Percentiles rank a stretch among this genome's conserved stretches.
Conservation (phyloP, 2,329 filamentous ascomycete species). For the Monosporascus cannonballus region DNA sequence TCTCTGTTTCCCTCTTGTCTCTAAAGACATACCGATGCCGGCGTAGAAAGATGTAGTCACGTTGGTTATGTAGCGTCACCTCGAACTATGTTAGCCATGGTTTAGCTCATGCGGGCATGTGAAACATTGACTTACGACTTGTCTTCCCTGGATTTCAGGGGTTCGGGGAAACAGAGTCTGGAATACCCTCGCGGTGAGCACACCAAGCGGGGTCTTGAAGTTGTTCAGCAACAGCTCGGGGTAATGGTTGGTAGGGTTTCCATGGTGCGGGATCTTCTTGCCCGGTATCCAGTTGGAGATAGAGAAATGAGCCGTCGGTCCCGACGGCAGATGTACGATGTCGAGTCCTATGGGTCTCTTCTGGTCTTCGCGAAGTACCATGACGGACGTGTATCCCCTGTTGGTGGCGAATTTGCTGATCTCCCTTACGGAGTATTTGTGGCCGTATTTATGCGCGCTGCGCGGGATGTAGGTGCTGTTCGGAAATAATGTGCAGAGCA, state of each 20-base stretch:
- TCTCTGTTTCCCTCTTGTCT: slow-evolving; percentile 81
- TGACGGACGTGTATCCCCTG: slow-evolving; percentile 73
- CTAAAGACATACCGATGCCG: slow-evolving; percentile 90
- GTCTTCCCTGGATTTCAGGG: slow-evolving; percentile 78
- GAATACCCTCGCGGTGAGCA: slow-evolving; percentile 82
- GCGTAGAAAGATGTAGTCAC: slow-evolving; percentile 91
- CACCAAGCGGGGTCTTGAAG: slow-evolving; percentile 87
- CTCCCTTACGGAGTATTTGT: slow-evolving; percentile 90
- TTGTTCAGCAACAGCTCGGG: slow-evolving; percentile 90
- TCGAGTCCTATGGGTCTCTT: slow-evolving; percentile 81
- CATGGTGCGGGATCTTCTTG: slow-evolving; percentile 82
- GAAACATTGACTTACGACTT: slow-evolving; percentile 90
- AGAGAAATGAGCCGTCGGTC: slow-evolving; percentile 88
- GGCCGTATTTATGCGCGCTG: slow-evolving; percentile 72
- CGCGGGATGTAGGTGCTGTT: slow-evolving; percentile 83
- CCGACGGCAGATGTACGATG: slow-evolving; percentile 74
- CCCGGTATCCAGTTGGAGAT: slow-evolving; percentile 89
- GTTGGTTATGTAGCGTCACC: slow-evolving; percentile 63
- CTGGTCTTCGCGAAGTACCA: slow-evolving; percentile 82
- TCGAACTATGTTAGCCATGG: too few species aligned
- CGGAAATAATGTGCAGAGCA: slow-evolving; percentile 78
- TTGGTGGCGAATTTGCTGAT: slow-evolving; percentile 82
- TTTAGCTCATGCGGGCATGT: slow-evolving; percentile 25
- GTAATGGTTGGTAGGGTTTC: slow-evolving; percentile 79
- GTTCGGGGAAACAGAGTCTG: slow-evolving; percentile 70